Conservation (phyloP, 129 eudicot species). For the Escallonia herrerae region DNA sequence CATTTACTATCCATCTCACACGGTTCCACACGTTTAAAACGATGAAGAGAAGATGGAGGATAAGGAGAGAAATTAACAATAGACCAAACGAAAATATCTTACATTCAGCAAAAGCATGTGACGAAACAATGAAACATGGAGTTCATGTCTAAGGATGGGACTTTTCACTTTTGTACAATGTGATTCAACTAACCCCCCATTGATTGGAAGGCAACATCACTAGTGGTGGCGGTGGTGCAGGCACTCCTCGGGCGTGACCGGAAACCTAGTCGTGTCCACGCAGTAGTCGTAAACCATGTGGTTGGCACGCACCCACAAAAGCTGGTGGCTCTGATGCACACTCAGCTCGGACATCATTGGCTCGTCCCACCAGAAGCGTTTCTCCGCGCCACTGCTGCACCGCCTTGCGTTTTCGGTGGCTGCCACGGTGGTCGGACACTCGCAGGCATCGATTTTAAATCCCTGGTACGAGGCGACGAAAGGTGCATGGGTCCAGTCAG, state of each 20-base stretch:
- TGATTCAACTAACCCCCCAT: background rate
- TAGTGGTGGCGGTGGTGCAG: slow-evolving; percentile 62
- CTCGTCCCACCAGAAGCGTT: slow-evolving; percentile 70
- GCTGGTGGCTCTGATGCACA: slow-evolving; percentile 82
- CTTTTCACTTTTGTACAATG: slow-evolving; percentile 12
- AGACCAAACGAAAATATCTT: background rate
- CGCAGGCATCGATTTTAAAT: slow-evolving; percentile 68
- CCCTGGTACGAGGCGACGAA: slow-evolving; percentile 70
- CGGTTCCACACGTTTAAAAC: background rate
- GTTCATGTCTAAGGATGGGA: slow-evolving; percentile 1
- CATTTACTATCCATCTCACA: background rate
- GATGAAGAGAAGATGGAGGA: background rate
- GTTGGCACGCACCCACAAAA: slow-evolving; percentile 73
- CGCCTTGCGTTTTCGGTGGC: slow-evolving; percentile 41
- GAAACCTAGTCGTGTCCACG: slow-evolving; percentile 53
- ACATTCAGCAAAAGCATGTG: background rate
- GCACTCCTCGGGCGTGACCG: slow-evolving; percentile 62
- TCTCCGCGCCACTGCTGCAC: slow-evolving; percentile 42
- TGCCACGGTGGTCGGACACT: slow-evolving; percentile 49
- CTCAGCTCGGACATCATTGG: slow-evolving; percentile 66
- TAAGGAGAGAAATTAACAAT: background rate
- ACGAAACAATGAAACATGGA: slow-evolving; percentile 12
- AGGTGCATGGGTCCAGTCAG: slow-evolving; percentile 89
- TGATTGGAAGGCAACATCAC: slow-evolving; percentile 8
- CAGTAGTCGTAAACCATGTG: slow-evolving; percentile 91